A percentile compares a stretch with the other conserved stretches of the same genome.
Conservation (phyloP, 495 filamentous ascomycete genomes). For the Trichoderma gamsii region DNA sequence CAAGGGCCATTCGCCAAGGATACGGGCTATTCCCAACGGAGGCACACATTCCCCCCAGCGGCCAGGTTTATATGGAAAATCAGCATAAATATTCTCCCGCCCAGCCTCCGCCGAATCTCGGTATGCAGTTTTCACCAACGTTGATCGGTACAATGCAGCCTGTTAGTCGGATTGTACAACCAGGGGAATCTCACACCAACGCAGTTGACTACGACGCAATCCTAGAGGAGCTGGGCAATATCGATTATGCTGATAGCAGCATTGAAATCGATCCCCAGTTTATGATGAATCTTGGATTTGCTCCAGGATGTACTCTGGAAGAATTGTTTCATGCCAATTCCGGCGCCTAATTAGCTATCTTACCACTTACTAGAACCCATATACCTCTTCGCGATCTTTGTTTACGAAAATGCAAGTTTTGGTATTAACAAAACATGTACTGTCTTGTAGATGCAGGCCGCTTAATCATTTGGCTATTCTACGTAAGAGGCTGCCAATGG, state of each 20-base stretch:
- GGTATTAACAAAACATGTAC: too few relatives aligned
- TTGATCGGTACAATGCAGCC: slow-evolving; percentile 16
- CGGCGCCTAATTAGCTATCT: not conserved
- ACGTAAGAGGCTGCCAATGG: not conserved
- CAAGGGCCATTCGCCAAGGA: not conserved
- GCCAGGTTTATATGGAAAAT: not conserved
- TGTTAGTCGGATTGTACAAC: slow-evolving; percentile 17
- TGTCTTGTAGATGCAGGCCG: too few relatives aligned
- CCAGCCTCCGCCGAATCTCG: not conserved
- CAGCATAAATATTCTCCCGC: slow-evolving; percentile 13
- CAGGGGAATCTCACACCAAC: not conserved
- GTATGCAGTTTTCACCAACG: slow-evolving; percentile 18
- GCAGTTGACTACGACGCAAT: slow-evolving; percentile 50
- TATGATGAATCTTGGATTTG: slow-evolving; percentile 56
- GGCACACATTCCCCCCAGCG: not conserved
- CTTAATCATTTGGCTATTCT: not conserved
- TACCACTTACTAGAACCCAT: not conserved
- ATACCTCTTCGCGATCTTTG: not conserved
- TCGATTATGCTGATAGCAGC: slow-evolving; percentile 52
- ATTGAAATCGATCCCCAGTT: slow-evolving; percentile 34
- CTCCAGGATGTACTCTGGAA: slow-evolving; percentile 30
- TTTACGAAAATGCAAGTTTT: not conserved
- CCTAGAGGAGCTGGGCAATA: slow-evolving; percentile 56
- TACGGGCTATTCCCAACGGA: not conserved
- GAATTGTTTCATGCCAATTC: slow-evolving; percentile 25